These are phyloP conservation scores for Schrenkiella parvula DNA, from an alignment of 345 rosid genomes.

Conservation along the genomic window DNA sequence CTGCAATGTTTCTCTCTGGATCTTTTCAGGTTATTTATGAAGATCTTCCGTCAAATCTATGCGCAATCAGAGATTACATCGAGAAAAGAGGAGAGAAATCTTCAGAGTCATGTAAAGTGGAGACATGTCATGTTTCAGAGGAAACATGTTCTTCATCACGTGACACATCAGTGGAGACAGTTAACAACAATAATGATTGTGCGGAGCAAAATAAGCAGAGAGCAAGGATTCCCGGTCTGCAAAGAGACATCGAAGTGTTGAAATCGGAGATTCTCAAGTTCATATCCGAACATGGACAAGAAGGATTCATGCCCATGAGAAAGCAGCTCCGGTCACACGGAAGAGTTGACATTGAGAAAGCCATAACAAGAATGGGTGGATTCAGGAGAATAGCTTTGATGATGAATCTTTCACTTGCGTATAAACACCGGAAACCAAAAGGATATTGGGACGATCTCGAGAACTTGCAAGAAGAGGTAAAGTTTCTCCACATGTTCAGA, in stretches of 20 bases:
- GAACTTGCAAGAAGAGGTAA: slow-evolving; percentile 87
- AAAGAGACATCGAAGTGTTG: slow-evolving; percentile 72
- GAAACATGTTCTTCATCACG: slow-evolving; percentile 36
- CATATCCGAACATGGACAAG: slow-evolving; percentile 79
- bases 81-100: slow-evolving; percentile 51
- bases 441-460: slow-evolving; percentile 97
- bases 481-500: neutral
- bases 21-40: slow-evolving; percentile 77
- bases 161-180: slow-evolving; percentile 9
- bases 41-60: slow-evolving; percentile 93
- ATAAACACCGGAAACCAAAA: slow-evolving; percentile 91
- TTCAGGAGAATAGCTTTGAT: slow-evolving; percentile 75
- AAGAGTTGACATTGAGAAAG: slow-evolving; percentile 93
- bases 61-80: slow-evolving; percentile 86
- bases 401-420: slow-evolving; percentile 89
- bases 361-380: slow-evolving; percentile 90
- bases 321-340: slow-evolving; percentile 90
- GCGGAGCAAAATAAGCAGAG: slow-evolving; percentile 42
- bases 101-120: slow-evolving; percentile 36
- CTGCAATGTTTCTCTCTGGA: neutral
- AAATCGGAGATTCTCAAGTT: slow-evolving; percentile 79
- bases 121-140: slow-evolving; percentile 32
- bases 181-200: slow-evolving; percentile 5
- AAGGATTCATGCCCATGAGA: slow-evolving; percentile 99
- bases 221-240: slow-evolving; percentile 82